Evolutionary conservation across 495 filamentous ascomycete species (phyloP).

Genomic region (Cetradonia linearis): DNA sequence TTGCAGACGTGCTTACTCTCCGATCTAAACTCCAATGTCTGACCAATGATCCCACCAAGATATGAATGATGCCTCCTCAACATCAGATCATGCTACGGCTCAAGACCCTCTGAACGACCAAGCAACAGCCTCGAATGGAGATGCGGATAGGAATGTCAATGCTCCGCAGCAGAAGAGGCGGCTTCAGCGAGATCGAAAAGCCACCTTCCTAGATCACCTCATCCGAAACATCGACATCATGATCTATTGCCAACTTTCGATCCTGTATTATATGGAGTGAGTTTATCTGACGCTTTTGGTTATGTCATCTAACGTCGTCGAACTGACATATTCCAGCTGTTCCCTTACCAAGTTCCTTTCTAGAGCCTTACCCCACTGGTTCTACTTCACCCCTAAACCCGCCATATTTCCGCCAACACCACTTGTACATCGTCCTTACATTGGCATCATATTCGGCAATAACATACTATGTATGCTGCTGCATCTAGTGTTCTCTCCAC

Average conservation of each 20-base stretch:
- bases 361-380: slow-evolving; percentile 59
- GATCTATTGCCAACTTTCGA: slow-evolving; percentile 70
- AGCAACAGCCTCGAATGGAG: not conserved
- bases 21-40: slow-evolving; percentile 27
- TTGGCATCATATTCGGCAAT: slow-evolving; percentile 58
- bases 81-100: slow-evolving; percentile 15
- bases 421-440: slow-evolving; percentile 51
- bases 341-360: slow-evolving; percentile 63
- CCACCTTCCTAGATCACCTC: slow-evolving; percentile 57
- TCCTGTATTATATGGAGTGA: slow-evolving; percentile 88
- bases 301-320: not conserved
- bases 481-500: slow-evolving; percentile 52
- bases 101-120: not conserved
- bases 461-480: slow-evolving; percentile 64
- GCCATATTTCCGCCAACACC: slow-evolving; percentile 58
- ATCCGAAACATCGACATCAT: slow-evolving; percentile 66
- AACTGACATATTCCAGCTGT: slow-evolving; percentile 43
- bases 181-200: slow-evolving; percentile 29
- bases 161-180: slow-evolving; percentile 6
- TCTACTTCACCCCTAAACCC: slow-evolving; percentile 73
- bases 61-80: slow-evolving; percentile 22
- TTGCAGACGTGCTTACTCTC: not conserved
- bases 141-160: not conserved
- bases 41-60: slow-evolving; percentile 22
- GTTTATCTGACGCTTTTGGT: slow-evolving; percentile 24